Percentiles rank a stretch among this genome's conserved stretches.
Evolutionary conservation across 495 filamentous ascomycete species (phyloP).

Genomic region (Cryomyces minteri): DNA sequence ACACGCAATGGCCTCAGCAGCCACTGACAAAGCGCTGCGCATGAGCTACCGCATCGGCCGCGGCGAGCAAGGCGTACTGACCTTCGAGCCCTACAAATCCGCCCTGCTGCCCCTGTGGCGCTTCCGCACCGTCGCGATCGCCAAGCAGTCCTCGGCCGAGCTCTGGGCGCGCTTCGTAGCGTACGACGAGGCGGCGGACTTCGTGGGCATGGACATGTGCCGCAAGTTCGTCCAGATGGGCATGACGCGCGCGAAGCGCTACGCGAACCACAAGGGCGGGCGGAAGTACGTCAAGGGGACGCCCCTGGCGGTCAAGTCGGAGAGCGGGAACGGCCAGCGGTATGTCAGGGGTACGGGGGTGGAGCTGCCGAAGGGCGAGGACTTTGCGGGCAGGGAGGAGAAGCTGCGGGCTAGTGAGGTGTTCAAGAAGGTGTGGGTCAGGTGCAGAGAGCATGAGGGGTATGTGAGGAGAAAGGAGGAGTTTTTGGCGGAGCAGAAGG

Average conservation of each 20-base stretch:
- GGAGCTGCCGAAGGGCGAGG: constrained; percentile 13
- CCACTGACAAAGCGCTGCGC: constrained; percentile 10
- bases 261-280: constrained; percentile 31
- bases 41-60: constrained; percentile 32
- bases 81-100: constrained; percentile 35
- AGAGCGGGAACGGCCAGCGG: not conserved
- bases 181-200: constrained; percentile 25
- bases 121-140: constrained; percentile 27
- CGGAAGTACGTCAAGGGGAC: constrained; percentile 23
- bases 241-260: constrained; percentile 31
- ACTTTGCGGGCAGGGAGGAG: constrained; percentile 13
- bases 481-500: constrained; percentile 22
- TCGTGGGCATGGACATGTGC: constrained; percentile 34
- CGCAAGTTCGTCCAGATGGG: constrained; percentile 38
- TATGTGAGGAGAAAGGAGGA: constrained; percentile 22
- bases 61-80: constrained; percentile 33
- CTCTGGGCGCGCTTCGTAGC: constrained; percentile 23
- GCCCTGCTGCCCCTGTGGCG: constrained; percentile 29
- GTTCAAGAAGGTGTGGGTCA: constrained; percentile 25
- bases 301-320: not conserved
- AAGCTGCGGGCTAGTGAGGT: constrained; percentile 16
- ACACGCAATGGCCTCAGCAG: constrained; percentile 1
- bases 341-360: not conserved
- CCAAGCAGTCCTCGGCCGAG: constrained; percentile 17
- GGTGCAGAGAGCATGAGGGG: constrained; percentile 20